Base-by-base conservation (phyloP, 2,329 filamentous ascomycete genomes). In the Cordyceps cicadae region DNA sequence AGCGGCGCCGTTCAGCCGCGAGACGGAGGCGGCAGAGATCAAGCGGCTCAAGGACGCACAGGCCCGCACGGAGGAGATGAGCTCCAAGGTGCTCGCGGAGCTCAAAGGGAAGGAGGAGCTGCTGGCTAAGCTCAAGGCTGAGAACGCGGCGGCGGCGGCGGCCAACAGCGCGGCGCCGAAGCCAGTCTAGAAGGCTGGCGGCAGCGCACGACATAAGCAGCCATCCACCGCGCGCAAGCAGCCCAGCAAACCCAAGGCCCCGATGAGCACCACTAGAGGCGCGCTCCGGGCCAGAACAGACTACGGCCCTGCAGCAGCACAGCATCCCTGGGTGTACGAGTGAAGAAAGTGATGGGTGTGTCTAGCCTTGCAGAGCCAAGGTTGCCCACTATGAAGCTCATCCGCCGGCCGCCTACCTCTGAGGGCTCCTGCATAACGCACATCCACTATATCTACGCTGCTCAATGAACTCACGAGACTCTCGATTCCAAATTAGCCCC, bases 1-100 rank as follows among this genome's bases (percentile, higher is more conserved):
- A 2, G 86, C 81, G 39, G 87, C 87, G 69, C 87, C 85, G n/a
- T 92, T 90, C 70, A 89, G 87, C 72, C 79, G 80, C 62, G 85
- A 88, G 75, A 87, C 85, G 53, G 89, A 89, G 75, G 78, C 81
- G 65, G 74, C 82, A 7, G 85, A 87, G 73, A 74, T 86, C 41
- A 81, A 83, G 70, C 81, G 79, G 68, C 74, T 87, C 51, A 78
- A 78, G 64, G 86, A 86, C 62, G 88, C 89, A 60, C 76, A 86
- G 69, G 79, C 80, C 60, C 83, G 86, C 69, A 82, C 90, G 48
- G 78, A 83, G 60, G 79, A 83, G 60, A 84, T 88, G 70, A 77
- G 79, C 54, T 79, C 78, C 70, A 81, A 77, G 68, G 80, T 87
- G 64, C 81, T 82, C 66, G 80, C 78, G 64, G 79, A 83, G 73